Evolutionary conservation across 768 basidiomycete species (phyloP).

Genomic region (Leccinum boreale): DNA sequence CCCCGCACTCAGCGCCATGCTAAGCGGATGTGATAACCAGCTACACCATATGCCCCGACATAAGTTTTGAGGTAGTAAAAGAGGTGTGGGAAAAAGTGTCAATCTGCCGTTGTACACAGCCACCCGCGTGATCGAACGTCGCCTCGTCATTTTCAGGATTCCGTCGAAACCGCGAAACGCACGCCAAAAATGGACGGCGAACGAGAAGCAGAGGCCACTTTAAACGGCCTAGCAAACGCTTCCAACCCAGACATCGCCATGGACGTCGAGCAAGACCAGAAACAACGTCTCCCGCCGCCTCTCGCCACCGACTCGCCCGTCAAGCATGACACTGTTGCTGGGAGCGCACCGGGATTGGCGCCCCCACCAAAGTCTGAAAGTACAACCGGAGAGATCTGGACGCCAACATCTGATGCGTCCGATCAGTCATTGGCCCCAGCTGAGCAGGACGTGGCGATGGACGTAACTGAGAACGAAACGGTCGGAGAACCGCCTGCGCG

Average conservation of each 20-base stretch:
- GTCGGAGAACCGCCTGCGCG: conserved; percentile 12
- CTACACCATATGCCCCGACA: conserved; percentile 36
- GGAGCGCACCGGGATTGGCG: neutral
- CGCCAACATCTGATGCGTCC: conserved; percentile 6
- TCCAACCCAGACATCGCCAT: conserved; percentile 13
- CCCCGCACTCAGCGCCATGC: conserved; percentile 35
- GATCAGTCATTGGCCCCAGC: conserved; percentile 24
- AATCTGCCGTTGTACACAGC: conserved; percentile 13
- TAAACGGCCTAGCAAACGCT: neutral
- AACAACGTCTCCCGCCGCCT: conserved; percentile 2
- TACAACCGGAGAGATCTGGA: neutral
- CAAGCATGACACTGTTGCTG: conserved; percentile 2
- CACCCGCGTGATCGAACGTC: conserved; percentile 25
- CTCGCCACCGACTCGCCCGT: neutral
- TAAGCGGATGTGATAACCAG: conserved; percentile 42
- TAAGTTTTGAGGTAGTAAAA: neutral
- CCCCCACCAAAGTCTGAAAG: conserved; percentile 13
- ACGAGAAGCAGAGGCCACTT: conserved; percentile 4
- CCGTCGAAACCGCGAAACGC: conserved; percentile 12
- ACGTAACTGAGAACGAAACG: conserved; percentile 15
- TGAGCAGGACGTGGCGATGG: conserved; percentile 26
- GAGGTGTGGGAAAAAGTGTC: conserved; percentile 6
- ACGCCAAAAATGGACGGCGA: conserved; percentile 24
- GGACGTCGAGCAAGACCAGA: conserved; percentile 20
- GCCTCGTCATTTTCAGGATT: conserved; percentile 28